phyloP scores from a whole-genome alignment of 2,329 filamentous ascomycete species.

The Endoconidiophora laricicola region DNA sequence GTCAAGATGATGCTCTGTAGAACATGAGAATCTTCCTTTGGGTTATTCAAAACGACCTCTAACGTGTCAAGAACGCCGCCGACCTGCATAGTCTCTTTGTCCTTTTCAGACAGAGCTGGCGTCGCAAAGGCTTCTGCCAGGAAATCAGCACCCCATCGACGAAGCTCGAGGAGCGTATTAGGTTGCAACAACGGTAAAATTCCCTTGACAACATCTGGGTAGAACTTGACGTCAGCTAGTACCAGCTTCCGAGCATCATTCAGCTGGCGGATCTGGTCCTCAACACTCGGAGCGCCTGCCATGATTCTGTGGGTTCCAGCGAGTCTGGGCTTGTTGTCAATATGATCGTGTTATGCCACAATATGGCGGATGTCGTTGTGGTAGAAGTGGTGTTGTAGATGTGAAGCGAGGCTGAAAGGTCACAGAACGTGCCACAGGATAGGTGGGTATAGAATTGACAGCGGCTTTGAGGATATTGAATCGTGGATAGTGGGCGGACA shows the following conservation, averaged over 20 bases:
- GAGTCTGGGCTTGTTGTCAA: too few species aligned
- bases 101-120: conserved; percentile 57
- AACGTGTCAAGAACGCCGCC: conserved; percentile 59
- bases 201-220: conserved; percentile 78
- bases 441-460: too few species aligned
- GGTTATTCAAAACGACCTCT: conserved; percentile 49
- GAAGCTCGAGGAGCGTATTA: conserved; percentile 58
- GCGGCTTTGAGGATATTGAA: too few species aligned
- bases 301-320: conserved; percentile 23
- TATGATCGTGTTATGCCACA: too few species aligned
- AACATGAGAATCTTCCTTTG: conserved; percentile 63
- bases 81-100: conserved; percentile 67
- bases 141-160: conserved; percentile 93
- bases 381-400: conserved; percentile 2
- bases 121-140: conserved; percentile 90
- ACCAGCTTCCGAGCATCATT: conserved; percentile 82
- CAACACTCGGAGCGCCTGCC: conserved; percentile 41
- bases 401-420: too few species aligned
- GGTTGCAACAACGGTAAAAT: conserved; percentile 82
- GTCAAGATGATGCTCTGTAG: conserved; percentile 77
- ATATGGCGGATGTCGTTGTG: neutral
- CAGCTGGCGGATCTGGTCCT: conserved; percentile 72
- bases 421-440: too few species aligned
- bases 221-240: conserved; percentile 71
- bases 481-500: too few species aligned